Percentiles rank a stretch among this genome's conserved stretches.
phyloP scores from a whole-genome alignment of 2,329 filamentous ascomycete genomes.

The Sarocladiaceae sp. region DNA sequence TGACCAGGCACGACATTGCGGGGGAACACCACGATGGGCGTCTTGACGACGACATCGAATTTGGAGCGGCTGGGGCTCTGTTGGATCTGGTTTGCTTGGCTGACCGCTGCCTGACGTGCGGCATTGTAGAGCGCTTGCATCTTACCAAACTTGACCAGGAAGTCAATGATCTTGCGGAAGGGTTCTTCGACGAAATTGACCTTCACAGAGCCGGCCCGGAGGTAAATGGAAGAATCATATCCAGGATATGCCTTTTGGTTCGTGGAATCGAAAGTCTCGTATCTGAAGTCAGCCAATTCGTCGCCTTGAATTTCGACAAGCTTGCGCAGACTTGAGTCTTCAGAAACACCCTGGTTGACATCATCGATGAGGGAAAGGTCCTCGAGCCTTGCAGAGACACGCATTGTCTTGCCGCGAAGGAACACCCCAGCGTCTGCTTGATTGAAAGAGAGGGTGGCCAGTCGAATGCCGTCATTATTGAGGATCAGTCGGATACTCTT shows the following conservation, averaged over 20 bases:
- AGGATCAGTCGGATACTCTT: slow-evolving; percentile 91
- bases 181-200: slow-evolving; percentile 96
- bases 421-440: slow-evolving; percentile 90
- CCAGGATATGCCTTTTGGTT: slow-evolving; percentile 73
- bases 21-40: slow-evolving; percentile 93
- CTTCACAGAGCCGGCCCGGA: slow-evolving; percentile 91
- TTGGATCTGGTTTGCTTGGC: slow-evolving; percentile 88
- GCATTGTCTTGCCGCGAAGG: slow-evolving; percentile 78
- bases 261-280: slow-evolving; percentile 83
- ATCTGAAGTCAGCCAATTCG: slow-evolving; percentile 92
- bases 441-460: slow-evolving; percentile 88
- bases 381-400: slow-evolving; percentile 78
- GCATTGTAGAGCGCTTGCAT: slow-evolving; percentile 99
- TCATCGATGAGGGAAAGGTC: slow-evolving; percentile 88
- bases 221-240: slow-evolving; percentile 84
- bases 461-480: slow-evolving; percentile 93
- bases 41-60: slow-evolving; percentile 89
- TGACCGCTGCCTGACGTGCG: slow-evolving; percentile 86
- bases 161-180: slow-evolving; percentile 96
- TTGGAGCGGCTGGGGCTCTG: slow-evolving; percentile 85
- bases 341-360: slow-evolving; percentile 81
- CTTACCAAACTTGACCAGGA: slow-evolving; percentile 96
- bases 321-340: slow-evolving; percentile 73
- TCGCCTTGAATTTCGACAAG: slow-evolving; percentile 93
- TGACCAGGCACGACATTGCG: slow-evolving; percentile 64